Conservation (phyloP, 2,329 filamentous ascomycete species). For the Fusarium agapanthi region DNA sequence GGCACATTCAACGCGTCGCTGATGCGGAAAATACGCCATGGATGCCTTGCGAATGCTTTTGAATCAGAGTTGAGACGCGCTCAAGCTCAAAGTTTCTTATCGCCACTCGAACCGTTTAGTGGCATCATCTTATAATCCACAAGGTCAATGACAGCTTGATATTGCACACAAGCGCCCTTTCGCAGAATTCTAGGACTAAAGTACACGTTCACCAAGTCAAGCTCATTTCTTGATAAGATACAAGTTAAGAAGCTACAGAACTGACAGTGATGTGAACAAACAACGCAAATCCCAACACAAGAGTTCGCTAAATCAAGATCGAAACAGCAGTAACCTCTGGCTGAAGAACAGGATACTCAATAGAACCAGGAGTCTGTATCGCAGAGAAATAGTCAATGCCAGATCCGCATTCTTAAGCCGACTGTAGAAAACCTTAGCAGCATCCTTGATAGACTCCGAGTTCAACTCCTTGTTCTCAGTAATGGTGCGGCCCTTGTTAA, state of each 20-base stretch:
- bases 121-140: not conserved
- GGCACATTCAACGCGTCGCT: too few relatives aligned
- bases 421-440: not conserved
- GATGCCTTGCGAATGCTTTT: not conserved
- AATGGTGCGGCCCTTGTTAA: slow-evolving; percentile 5
- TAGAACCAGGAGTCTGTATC: slow-evolving; percentile 4
- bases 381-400: not conserved
- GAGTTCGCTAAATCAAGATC: not conserved
- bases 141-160: not conserved
- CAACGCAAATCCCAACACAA: fast-evolving
- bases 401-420: not conserved
- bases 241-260: not conserved
- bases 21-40: fast-evolving
- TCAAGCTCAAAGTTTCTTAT: not conserved
- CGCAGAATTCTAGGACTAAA: not conserved
- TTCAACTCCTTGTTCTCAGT: not conserved
- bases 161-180: fast-evolving
- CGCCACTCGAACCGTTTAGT: not conserved
- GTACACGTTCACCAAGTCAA: not conserved
- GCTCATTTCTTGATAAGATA: fast-evolving
- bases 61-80: not conserved
- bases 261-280: fast-evolving
- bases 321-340: slow-evolving; percentile 21
- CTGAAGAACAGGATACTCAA: slow-evolving; percentile 20
- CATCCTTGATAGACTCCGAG: not conserved